Evolutionary conservation across 108 stramenopile species (phyloP).

Genomic region (Cylindrotheca fusiformis): DNA sequence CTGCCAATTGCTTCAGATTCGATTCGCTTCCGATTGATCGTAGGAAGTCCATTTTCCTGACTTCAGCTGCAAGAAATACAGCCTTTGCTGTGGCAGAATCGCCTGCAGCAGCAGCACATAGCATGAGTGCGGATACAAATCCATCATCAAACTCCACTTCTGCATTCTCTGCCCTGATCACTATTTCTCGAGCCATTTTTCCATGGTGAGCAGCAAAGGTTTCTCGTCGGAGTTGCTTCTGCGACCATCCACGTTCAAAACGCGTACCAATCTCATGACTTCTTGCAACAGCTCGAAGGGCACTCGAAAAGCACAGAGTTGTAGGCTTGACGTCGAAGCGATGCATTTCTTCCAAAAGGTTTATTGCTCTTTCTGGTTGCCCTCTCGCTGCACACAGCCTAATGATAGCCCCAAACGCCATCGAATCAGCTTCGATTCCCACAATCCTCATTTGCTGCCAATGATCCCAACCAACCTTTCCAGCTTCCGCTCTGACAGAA

Average conservation of each 20-base stretch:
- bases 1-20: conserved; percentile 30
- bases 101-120: conserved; percentile 79
- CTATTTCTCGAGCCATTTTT: conserved; percentile 67
- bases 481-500: conserved; percentile 67
- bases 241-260: conserved; percentile 64
- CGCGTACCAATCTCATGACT: conserved; percentile 72
- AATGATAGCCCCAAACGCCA: conserved; percentile 84
- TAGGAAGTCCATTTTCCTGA: conserved; percentile 70
- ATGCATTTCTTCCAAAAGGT: conserved; percentile 77
- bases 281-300: conserved; percentile 64
- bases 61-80: conserved; percentile 69
- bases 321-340: conserved; percentile 75
- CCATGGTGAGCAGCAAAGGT: conserved; percentile 73
- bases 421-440: conserved; percentile 73
- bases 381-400: conserved; percentile 73
- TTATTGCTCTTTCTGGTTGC: conserved; percentile 71
- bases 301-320: conserved; percentile 74
- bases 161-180: conserved; percentile 73
- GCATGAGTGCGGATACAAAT: conserved; percentile 72
- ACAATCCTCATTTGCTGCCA: conserved; percentile 87
- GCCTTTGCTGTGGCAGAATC: conserved; percentile 85
- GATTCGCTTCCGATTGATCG: conserved; percentile 66
- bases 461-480: conserved; percentile 65
- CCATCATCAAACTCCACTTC: conserved; percentile 83
- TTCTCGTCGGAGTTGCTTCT: conserved; percentile 60